Evolutionary conservation across 805 yeast species (phyloP).

Genomic region (Myxozyma nipponensis): DNA sequence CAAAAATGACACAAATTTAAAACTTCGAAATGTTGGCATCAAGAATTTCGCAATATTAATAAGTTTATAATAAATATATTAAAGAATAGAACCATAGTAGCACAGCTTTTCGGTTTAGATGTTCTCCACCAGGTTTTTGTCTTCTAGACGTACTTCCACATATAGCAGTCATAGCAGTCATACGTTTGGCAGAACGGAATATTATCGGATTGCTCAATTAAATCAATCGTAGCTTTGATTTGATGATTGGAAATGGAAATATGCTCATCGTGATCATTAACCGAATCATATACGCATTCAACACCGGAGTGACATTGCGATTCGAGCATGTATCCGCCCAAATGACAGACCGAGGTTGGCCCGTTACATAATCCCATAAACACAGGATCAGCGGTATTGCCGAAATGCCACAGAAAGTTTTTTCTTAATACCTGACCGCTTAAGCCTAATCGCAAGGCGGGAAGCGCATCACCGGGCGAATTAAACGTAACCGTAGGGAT

Average conservation of each 20-base stretch:
- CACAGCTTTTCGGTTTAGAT: no score
- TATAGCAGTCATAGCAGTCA: constrained; percentile 22
- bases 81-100: no score
- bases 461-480: constrained; percentile 87
- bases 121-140: not conserved
- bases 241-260: constrained; percentile 84
- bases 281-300: constrained; percentile 84
- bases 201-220: constrained; percentile 65
- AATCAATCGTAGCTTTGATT: constrained; percentile 81
- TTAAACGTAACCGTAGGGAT: constrained; percentile 86
- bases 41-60: no score
- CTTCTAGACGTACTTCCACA: constrained; percentile 19
- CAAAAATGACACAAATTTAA: no score
- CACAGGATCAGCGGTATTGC: constrained; percentile 96
- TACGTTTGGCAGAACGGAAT: constrained; percentile 58
- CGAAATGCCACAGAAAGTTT: constrained; percentile 91
- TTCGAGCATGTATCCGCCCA: constrained; percentile 97
- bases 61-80: not conserved
- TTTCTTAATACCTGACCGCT: constrained; percentile 76
- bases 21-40: no score
- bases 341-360: constrained; percentile 79
- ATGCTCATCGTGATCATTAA: constrained; percentile 85
- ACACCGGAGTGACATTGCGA: constrained; percentile 90
- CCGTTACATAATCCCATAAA: constrained; percentile 97
- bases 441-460: constrained; percentile 77